Evolutionary conservation across 805 yeast species (phyloP).

Genomic region (Yarrowia bubula): DNA sequence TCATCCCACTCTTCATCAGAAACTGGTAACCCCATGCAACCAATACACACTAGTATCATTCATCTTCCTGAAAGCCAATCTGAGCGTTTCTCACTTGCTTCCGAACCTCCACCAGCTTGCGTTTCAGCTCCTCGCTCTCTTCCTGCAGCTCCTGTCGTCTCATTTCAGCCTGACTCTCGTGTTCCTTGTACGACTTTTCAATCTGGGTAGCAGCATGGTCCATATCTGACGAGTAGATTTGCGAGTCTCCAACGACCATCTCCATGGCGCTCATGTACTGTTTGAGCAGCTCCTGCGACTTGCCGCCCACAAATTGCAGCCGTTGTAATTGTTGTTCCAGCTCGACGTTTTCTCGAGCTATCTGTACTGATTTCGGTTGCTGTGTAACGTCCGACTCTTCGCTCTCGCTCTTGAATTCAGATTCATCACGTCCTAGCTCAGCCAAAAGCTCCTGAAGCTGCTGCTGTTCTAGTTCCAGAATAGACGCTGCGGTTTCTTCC

Average conservation of each 20-base stretch:
- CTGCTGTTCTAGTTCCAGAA: slow-evolving; percentile 6
- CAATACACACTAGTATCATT: background rate
- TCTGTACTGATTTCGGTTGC: background rate
- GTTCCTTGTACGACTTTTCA: slow-evolving; percentile 8
- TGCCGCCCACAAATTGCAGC: slow-evolving; percentile 11
- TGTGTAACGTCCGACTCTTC: background rate
- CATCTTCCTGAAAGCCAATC: slow-evolving; percentile 4
- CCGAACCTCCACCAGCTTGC: background rate
- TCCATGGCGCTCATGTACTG: slow-evolving; percentile 19
- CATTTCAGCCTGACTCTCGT: background rate
- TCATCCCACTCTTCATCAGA: background rate
- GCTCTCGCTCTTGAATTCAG: background rate
- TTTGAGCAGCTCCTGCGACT: slow-evolving; percentile 12
- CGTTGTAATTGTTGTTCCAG: slow-evolving; percentile 14
- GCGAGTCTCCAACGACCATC: slow-evolving; percentile 9
- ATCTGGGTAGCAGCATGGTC: slow-evolving; percentile 4
- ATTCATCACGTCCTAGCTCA: background rate
- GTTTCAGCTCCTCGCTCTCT: background rate
- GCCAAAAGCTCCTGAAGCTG: background rate
- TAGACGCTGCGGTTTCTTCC: background rate
- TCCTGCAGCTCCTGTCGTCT: background rate
- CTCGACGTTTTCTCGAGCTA: background rate
- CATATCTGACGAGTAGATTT: background rate
- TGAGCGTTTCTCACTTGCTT: slow-evolving; percentile 3
- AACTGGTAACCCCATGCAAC: background rate